Evolutionary conservation across 2,329 filamentous ascomycete species (phyloP), one percentile per base, ranked within the genome.

Genomic region (Arthrinium puccinioides): DNA sequence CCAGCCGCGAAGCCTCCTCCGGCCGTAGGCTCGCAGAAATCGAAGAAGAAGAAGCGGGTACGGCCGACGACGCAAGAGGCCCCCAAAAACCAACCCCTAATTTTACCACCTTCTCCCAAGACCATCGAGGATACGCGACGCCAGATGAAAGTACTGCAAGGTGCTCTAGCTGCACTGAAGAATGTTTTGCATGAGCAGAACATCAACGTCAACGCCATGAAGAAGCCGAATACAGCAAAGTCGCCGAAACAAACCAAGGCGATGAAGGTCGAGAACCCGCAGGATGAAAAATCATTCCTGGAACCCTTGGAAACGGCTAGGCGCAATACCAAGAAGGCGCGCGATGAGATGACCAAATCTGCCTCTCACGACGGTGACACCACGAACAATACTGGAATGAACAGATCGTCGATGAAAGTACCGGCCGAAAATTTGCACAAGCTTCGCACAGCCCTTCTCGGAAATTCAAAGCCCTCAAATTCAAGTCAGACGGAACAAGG

Each of bases 81-180:
- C 38, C 52, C 27, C 51, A 47, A 25, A 48, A 46, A 25, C 43
- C 2, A 4, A 6, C n/a, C 9, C 18, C 7, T 11, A 21, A 10
- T 2, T 9, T 21, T 11, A 18, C 4, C 26, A 36, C 10, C 7
- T n/a, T 9, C 15, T 11, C 9, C 14, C 14, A 23, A 23, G 24
- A 28, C 20, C 15, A 26, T 19, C 15, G 14, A 32, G 7, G 46
- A 51, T 36, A 36, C 37, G 21, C 21, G 41, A 29, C 50, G 51
- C 28, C 53, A 63, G 37, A 44, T 59, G 32, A 47, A 57, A 19
- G 50, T 58, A 3, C 46, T 67, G 9, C 43, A 57, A 27, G 61
- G 59, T 13, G 62, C 63, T 11, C 46, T 67, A 35, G 43, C 49
- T 11, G 53, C 62, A 4, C 44, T 67, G 35, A 60, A 61, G 43